phyloP scores from a whole-genome alignment of 2,329 filamentous ascomycete species.

The Botrytis tulipae region DNA sequence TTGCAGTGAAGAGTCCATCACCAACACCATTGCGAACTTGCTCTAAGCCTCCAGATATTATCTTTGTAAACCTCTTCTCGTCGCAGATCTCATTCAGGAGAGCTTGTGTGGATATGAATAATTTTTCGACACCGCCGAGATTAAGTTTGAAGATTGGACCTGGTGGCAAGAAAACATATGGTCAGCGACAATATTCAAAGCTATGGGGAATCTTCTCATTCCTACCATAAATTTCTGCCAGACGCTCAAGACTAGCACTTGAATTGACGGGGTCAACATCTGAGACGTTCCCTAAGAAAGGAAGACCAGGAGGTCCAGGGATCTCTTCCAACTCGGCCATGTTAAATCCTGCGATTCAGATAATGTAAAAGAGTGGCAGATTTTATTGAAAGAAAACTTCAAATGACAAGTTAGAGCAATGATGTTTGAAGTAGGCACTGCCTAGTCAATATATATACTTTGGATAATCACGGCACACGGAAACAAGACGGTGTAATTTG shows the following conservation, averaged over 20 bases:
- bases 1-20: constrained; percentile 65
- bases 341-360: background rate
- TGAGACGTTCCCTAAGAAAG: constrained; percentile 43
- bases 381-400: background rate
- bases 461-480: background rate
- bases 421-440: background rate
- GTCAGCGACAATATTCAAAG: constrained; percentile 8
- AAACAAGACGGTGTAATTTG: background rate
- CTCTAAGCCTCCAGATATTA: constrained; percentile 48
- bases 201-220: background rate
- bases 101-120: constrained; percentile 53
- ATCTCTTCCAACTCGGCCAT: constrained; percentile 25
- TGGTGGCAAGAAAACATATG: background rate
- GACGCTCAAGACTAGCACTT: constrained; percentile 51
- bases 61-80: constrained; percentile 62
- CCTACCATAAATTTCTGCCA: constrained; percentile 65
- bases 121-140: constrained; percentile 46
- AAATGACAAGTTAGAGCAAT: background rate
- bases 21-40: constrained; percentile 59
- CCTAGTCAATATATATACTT: background rate
- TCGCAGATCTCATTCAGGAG: constrained; percentile 64
- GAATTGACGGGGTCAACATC: constrained; percentile 62
- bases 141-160: constrained; percentile 57
- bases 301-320: constrained; percentile 27
- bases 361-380: background rate